Percentiles rank a stretch among this genome's conserved stretches.
Evolutionary conservation across 768 basidiomycete species (phyloP).

Genomic region (Trametes punicea): DNA sequence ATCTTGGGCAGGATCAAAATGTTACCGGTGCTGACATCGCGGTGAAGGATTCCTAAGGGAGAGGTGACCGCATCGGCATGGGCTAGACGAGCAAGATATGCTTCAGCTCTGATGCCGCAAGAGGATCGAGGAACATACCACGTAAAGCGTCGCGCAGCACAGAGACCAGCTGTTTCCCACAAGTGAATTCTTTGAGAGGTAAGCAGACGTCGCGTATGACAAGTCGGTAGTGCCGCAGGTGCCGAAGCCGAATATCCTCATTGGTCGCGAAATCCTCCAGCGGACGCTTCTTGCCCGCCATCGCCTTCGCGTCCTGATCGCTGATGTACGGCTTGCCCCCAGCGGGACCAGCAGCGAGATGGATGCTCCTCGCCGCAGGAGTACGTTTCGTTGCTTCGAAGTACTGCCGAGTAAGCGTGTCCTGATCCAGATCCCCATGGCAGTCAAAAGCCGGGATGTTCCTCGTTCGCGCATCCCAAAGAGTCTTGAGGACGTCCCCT

Average conservation of each 20-base stretch:
- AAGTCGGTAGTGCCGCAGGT: not conserved
- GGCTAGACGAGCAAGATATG: not conserved
- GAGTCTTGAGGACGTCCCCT: not conserved
- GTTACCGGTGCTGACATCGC: conserved; percentile 10
- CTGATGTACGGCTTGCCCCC: no score
- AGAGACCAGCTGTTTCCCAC: not conserved
- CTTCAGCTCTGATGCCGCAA: not conserved
- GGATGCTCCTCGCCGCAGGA: no score
- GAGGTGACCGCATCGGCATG: not conserved
- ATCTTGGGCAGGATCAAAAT: not conserved
- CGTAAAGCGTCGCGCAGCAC: not conserved
- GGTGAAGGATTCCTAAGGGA: not conserved
- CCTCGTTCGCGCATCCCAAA: not conserved
- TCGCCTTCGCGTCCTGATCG: no score
- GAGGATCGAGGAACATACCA: not conserved
- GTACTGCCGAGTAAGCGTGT: not conserved
- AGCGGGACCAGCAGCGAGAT: no score
- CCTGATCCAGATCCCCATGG: not conserved
- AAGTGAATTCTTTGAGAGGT: not conserved
- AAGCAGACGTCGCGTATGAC: conserved; percentile 3
- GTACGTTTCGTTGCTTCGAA: not conserved
- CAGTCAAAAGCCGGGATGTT: conserved; percentile 6
- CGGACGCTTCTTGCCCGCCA: not conserved
- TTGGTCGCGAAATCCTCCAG: no score
- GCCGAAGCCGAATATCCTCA: not conserved